Evolutionary conservation across 129 eudicot species (phyloP), one percentile per base, ranked within the genome.

Genomic region (Centella asiatica): DNA sequence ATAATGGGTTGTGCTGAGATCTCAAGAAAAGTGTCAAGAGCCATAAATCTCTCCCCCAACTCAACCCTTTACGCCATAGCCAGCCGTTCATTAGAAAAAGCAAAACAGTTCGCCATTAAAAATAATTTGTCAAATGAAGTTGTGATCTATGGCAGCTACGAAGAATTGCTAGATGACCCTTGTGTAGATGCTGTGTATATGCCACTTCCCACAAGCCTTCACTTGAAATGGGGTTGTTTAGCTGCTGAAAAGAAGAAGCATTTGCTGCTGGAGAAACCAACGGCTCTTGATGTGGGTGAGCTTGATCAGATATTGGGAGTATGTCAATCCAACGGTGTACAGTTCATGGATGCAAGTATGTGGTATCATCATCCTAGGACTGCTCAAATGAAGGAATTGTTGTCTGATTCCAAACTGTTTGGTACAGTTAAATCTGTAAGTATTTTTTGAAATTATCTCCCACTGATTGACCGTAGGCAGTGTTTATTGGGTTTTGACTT

Each of bases 311-410:
- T 90, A 60, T 54, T 90, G n/a, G 81, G 72, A 24, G 84, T 83
- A 2, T 90, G 97, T 68, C 81, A 64, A 49, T 46, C 66, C 2
- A 90, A 83, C 44, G 74, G 85, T 32, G 84, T 86, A 27, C 95
- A 90, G 76, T 86, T 90, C 72, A 83, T 90, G 95, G 97, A 90
- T 74, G 97, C 81, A 42, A 83, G 84, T 46, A 90, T 90, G 97
- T 90, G 97, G 95, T 78, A 78, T 69, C 95, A 90, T 78, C 97
- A 90, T 69, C 97, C 93, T 44, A 80, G 97, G 78, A 90, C 97
- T 25, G 69, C 69, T 0, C 73, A 54, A 64, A 80, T 89, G 85
- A 83, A 85, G 77, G 84, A 80, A 33, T 14, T 89, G 55, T 15
- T 89, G 1, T 69, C 70, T 27, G 77, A 89, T 78, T 33, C 79